A percentile compares a stretch with the other conserved stretches of the same genome.
Conservation (phyloP, 805 yeast genomes). For the Metschnikowia peoriensis region DNA sequence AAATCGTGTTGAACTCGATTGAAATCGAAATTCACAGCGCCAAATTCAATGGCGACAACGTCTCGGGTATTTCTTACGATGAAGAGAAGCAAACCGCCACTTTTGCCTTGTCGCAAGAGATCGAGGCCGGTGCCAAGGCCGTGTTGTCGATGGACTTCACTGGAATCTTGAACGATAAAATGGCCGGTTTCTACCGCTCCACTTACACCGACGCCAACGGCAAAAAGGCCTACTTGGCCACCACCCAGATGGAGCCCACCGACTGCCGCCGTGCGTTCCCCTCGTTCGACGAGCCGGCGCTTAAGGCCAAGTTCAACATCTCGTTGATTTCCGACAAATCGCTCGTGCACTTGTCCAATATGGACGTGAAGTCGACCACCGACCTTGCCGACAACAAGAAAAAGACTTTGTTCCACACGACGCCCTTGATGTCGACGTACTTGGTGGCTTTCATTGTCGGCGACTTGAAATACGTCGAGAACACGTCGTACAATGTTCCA, state of each 20-base stretch:
- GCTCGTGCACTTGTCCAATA: conserved; percentile 64
- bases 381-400: conserved; percentile 45
- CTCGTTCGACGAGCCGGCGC: conserved; percentile 79
- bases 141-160: conserved; percentile 50
- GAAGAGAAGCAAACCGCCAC: conserved; percentile 41
- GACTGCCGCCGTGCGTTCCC: conserved; percentile 89
- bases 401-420: conserved; percentile 62
- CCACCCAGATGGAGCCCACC: conserved; percentile 85
- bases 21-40: conserved; percentile 64
- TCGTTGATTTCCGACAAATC: conserved; percentile 54
- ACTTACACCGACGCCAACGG: conserved; percentile 57
- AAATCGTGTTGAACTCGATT: conserved; percentile 55
- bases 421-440: conserved; percentile 84
- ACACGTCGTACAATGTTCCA: conserved; percentile 64
- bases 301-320: conserved; percentile 70
- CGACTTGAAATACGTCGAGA: conserved; percentile 72
- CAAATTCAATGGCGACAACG: conserved; percentile 28
- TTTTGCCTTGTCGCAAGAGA: conserved; percentile 37
- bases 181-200: conserved; percentile 82
- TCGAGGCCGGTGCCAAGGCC: conserved; percentile 38
- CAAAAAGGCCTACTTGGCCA: conserved; percentile 66
- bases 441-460: conserved; percentile 82
- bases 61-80: conserved; percentile 26
- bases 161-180: conserved; percentile 69
- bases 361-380: conserved; percentile 57